A percentile compares a stretch with the other conserved stretches of the same genome.
Conservation (phyloP, 2,329 filamentous ascomycete genomes). For the Penicillium sclerotiorum region DNA sequence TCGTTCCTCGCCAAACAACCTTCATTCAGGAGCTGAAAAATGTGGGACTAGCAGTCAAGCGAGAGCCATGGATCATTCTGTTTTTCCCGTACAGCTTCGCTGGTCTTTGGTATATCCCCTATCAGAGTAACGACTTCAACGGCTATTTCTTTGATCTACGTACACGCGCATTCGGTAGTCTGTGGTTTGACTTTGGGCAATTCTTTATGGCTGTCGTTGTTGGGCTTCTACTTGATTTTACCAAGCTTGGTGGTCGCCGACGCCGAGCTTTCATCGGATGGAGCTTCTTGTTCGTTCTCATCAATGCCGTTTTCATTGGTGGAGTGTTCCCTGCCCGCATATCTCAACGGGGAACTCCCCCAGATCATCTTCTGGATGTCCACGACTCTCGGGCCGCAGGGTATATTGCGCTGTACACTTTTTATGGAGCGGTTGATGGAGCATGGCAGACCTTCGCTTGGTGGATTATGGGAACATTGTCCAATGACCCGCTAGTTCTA, state of each 20-base stretch:
- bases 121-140: constrained; percentile 29
- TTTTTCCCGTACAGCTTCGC: constrained; percentile 26
- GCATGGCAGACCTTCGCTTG: constrained; percentile 23
- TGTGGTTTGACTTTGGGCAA: constrained; percentile 25
- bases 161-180: constrained; percentile 23
- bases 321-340: constrained; percentile 19
- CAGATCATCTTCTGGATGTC: constrained; percentile 13
- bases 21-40: constrained; percentile 24
- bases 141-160: constrained; percentile 24
- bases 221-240: constrained; percentile 22
- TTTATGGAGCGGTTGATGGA: constrained; percentile 19
- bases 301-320: constrained; percentile 26
- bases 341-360: constrained; percentile 14
- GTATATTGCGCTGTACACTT: constrained; percentile 18
- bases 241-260: constrained; percentile 18
- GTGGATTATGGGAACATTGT: constrained; percentile 23
- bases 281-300: constrained; percentile 16
- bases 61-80: constrained; percentile 23
- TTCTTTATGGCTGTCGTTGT: constrained; percentile 22
- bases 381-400: constrained; percentile 12
- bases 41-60: constrained; percentile 16
- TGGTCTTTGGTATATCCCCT: constrained; percentile 25
- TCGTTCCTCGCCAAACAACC: constrained; percentile 27
- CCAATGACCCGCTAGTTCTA: constrained; percentile 20
- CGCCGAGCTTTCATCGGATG: constrained; percentile 22